Conservation (phyloP, 2,329 filamentous ascomycete species). For the Stemphylium lycopersici region DNA sequence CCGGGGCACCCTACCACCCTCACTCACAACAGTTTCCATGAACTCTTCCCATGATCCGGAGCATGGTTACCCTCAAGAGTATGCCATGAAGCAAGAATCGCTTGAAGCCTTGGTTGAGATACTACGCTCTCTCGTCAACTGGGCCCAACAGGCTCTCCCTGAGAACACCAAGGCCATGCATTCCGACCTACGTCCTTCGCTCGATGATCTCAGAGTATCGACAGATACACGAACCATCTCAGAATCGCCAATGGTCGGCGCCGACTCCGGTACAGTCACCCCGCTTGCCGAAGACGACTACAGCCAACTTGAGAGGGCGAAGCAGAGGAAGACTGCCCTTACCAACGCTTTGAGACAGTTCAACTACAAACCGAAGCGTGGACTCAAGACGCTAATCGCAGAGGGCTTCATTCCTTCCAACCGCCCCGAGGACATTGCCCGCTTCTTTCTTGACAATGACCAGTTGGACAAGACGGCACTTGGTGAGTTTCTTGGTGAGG, state of each 20-base stretch:
- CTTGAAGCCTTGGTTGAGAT: conserved; percentile 89
- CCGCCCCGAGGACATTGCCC: conserved; percentile 79
- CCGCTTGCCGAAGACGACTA: conserved; percentile 79
- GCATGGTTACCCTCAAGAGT: conserved; percentile 81
- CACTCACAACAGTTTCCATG: conserved; percentile 81
- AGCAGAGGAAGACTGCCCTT: conserved; percentile 90
- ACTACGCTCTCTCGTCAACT: conserved; percentile 86
- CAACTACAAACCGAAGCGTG: conserved; percentile 97
- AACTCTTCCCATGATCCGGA: conserved; percentile 62
- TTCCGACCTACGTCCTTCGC: conserved; percentile 56
- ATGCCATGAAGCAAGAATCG: conserved; percentile 86
- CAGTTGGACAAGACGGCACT: conserved; percentile 89
- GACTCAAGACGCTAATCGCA: conserved; percentile 80
- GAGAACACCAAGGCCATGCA: conserved; percentile 53
- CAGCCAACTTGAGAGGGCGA: conserved; percentile 90
- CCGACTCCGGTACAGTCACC: conserved; percentile 52
- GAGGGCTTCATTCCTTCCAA: conserved; percentile 88
- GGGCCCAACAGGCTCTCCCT: conserved; percentile 74
- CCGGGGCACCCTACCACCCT: conserved; percentile 82
- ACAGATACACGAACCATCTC: conserved; percentile 73
- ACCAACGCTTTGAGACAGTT: conserved; percentile 89
- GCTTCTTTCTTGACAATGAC: conserved; percentile 81
- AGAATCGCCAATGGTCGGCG: conserved; percentile 65
- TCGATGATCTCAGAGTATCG: conserved; percentile 71
- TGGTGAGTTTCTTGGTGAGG: conserved; percentile 93